Evolutionary conservation across 2,329 filamentous ascomycete species (phyloP).

Genomic region (Colletotrichum spaethianum): DNA sequence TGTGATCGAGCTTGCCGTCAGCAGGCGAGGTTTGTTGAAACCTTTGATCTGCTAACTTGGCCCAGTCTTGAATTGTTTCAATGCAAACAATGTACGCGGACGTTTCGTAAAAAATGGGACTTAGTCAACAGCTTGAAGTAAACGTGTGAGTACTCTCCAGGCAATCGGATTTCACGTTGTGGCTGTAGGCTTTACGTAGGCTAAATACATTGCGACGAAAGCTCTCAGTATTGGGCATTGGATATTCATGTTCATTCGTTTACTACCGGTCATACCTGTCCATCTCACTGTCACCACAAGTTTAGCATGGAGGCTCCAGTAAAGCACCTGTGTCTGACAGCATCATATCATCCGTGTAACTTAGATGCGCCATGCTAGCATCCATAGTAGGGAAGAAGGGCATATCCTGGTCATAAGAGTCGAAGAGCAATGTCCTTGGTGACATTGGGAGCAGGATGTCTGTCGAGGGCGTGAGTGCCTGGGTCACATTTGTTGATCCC

Average conservation of each 20-base stretch:
- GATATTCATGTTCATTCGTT: background rate
- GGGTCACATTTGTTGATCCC: conserved; percentile 23
- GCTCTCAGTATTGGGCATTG: background rate
- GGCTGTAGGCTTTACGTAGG: too few relatives aligned
- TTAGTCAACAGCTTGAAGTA: too few relatives aligned
- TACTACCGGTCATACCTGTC: background rate
- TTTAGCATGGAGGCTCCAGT: conserved; percentile 27
- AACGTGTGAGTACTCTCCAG: too few relatives aligned
- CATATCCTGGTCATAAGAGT: conserved; percentile 43
- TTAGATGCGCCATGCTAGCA: conserved; percentile 32
- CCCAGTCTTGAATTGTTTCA: background rate
- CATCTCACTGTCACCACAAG: too few relatives aligned
- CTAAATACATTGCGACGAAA: too few relatives aligned
- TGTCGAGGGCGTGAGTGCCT: conserved; percentile 30
- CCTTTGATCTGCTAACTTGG: background rate
- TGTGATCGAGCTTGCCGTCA: conserved; percentile 17
- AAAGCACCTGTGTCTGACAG: conserved; percentile 11
- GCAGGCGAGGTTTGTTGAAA: conserved; percentile 17
- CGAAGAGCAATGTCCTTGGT: conserved; percentile 43
- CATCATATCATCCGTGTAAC: conserved; percentile 30
- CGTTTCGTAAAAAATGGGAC: too few relatives aligned
- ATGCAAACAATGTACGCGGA: background rate
- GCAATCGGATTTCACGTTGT: too few relatives aligned
- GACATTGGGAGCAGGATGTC: conserved; percentile 43
- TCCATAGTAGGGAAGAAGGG: conserved; percentile 46